Percentiles rank a stretch among this genome's conserved stretches.
phyloP scores from a whole-genome alignment of 164 flowering plant genomes.

The Sextonia rubra region DNA sequence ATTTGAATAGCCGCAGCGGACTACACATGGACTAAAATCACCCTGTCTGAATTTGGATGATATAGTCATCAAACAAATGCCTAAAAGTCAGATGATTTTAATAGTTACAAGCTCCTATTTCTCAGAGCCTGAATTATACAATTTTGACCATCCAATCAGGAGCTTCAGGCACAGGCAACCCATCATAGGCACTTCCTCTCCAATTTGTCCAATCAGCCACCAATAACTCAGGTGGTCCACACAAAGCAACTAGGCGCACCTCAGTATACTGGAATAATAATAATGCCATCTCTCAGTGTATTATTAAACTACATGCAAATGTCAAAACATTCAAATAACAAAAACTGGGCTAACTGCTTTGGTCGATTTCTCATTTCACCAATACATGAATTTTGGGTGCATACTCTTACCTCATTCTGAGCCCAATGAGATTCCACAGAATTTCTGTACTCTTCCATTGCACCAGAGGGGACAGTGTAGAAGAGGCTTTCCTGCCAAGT shows the following conservation, averaged over 20 bases:
- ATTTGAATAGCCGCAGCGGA: too few species aligned
- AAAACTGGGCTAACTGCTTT: background rate
- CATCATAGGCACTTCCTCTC: background rate
- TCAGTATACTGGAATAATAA: background rate
- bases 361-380: background rate
- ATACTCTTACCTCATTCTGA: constrained; percentile 49
- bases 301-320: background rate
- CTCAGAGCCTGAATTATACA: too few species aligned
- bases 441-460: constrained; percentile 67
- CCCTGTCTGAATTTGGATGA: too few species aligned
- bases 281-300: background rate
- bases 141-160: too few species aligned
- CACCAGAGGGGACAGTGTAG: constrained; percentile 62
- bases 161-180: background rate
- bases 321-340: background rate
- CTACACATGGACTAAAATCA: too few species aligned
- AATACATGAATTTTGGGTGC: constrained; percentile 1
- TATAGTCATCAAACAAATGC: too few species aligned
- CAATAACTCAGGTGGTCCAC: too few species aligned
- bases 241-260: background rate
- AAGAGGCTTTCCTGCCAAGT: constrained; percentile 70
- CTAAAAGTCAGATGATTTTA: too few species aligned
- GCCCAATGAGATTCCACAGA: constrained; percentile 61
- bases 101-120: too few species aligned
- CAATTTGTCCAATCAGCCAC: background rate